Evolutionary conservation across 352 stramenopile species (phyloP).

Genomic region (Pythium apleroticum): DNA sequence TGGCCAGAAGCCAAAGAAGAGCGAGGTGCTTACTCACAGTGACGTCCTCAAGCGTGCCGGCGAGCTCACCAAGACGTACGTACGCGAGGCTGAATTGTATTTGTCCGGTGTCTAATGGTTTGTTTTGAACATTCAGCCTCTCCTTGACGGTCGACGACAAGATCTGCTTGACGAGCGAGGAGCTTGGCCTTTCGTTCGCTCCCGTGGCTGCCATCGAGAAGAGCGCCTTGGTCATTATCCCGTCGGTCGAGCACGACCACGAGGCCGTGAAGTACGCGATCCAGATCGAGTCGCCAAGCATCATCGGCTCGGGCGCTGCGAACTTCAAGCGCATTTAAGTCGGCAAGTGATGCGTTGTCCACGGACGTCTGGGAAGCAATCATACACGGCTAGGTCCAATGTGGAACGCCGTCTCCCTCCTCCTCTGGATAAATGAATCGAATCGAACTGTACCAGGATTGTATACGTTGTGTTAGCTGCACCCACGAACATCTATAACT

Average conservation of each 20-base stretch:
- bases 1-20: conserved; percentile 81
- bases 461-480: background rate
- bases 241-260: conserved; percentile 64
- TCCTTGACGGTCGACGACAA: conserved; percentile 79
- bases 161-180: conserved; percentile 74
- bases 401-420: background rate
- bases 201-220: conserved; percentile 72
- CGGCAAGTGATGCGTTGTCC: background rate
- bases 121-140: conserved; percentile 36
- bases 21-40: conserved; percentile 72
- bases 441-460: background rate
- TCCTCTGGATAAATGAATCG: background rate
- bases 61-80: conserved; percentile 71
- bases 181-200: conserved; percentile 62
- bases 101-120: background rate
- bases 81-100: background rate
- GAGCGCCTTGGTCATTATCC: conserved; percentile 78
- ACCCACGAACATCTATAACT: conserved; percentile 3
- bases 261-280: conserved; percentile 73
- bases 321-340: conserved; percentile 86
- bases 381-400: background rate
- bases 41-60: conserved; percentile 75
- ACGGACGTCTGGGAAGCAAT: background rate
- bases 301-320: conserved; percentile 69
- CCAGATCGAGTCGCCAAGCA: conserved; percentile 74